Evolutionary conservation across 768 basidiomycete species (phyloP).

Genomic region (Auricularia heimuer): DNA sequence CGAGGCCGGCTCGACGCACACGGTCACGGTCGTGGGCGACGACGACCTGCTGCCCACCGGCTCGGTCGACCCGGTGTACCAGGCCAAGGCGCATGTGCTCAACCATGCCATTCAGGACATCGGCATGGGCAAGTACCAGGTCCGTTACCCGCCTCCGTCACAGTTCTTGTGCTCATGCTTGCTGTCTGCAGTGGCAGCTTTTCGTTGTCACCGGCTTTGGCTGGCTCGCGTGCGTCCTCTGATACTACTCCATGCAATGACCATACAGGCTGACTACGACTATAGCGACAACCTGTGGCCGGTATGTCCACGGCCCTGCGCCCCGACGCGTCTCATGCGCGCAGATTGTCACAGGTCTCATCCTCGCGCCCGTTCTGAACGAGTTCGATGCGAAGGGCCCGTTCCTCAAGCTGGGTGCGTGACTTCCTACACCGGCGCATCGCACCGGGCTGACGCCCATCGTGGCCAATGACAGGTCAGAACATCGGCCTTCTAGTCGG

Average conservation of each 20-base stretch:
- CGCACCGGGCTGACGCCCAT: no score
- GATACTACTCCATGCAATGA: not conserved
- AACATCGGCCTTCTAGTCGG: constrained; percentile 65
- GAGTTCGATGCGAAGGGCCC: constrained; percentile 58
- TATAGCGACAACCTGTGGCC: constrained; percentile 65
- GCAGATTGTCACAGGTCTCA: constrained; percentile 56
- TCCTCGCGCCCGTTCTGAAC: constrained; percentile 49
- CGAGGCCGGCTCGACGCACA: no score
- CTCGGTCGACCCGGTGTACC: constrained; percentile 47
- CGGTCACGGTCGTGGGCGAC: constrained; percentile 2
- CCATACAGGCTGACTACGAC: not conserved
- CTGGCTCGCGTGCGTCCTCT: constrained; percentile 54
- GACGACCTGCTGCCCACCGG: constrained; percentile 18
- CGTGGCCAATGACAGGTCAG: constrained; percentile 25
- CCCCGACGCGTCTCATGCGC: constrained; percentile 3
- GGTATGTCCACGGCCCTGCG: constrained; percentile 27
- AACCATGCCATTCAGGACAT: constrained; percentile 56
- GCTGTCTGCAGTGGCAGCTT: constrained; percentile 38
- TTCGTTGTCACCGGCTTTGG: constrained; percentile 66
- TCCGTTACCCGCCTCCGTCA: constrained; percentile 12
- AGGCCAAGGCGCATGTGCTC: constrained; percentile 45
- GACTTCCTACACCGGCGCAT: no score
- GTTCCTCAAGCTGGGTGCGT: constrained; percentile 43
- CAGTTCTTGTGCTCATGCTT: not conserved
- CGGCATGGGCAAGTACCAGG: constrained; percentile 65